Evolutionary conservation across 208 protist species (phyloP).

Genomic region (Crithidia expoeki): DNA sequence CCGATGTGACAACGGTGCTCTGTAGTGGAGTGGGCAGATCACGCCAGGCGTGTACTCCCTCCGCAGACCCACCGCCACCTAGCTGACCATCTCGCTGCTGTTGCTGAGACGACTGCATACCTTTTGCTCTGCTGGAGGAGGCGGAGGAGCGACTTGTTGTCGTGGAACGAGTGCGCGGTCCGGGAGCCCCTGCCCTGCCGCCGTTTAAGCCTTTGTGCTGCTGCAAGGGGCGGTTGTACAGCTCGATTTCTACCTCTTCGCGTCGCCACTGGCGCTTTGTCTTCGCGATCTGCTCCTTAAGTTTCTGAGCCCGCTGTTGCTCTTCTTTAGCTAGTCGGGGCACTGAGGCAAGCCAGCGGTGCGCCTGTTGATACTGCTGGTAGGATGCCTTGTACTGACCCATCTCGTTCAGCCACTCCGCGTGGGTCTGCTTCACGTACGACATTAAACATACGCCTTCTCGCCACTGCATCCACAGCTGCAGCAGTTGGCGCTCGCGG

Average conservation of each 20-base stretch:
- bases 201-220: not conserved
- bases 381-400: slow-evolving; percentile 45
- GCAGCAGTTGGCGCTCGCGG: slow-evolving; percentile 23
- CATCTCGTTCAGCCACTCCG: slow-evolving; percentile 50
- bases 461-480: slow-evolving; percentile 59
- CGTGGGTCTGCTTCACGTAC: slow-evolving; percentile 61
- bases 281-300: slow-evolving; percentile 43
- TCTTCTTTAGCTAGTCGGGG: slow-evolving; percentile 44
- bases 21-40: slow-evolving; percentile 22
- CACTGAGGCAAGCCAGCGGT: slow-evolving; percentile 64
- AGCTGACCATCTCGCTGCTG: not conserved
- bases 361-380: slow-evolving; percentile 57
- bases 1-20: slow-evolving; percentile 69
- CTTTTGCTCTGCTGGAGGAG: not conserved
- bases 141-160: not conserved
- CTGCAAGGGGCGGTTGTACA: slow-evolving; percentile 21
- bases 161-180: not conserved
- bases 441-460: slow-evolving; percentile 69
- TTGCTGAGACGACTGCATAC: not conserved
- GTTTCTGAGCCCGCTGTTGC: slow-evolving; percentile 33
- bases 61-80: not conserved
- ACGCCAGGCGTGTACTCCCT: not conserved
- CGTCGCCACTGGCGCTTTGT: slow-evolving; percentile 35
- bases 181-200: not conserved
- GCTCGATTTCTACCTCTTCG: slow-evolving; percentile 32